Conservation (phyloP, 257 asterid species). For the Thymus quinquecostatus region DNA sequence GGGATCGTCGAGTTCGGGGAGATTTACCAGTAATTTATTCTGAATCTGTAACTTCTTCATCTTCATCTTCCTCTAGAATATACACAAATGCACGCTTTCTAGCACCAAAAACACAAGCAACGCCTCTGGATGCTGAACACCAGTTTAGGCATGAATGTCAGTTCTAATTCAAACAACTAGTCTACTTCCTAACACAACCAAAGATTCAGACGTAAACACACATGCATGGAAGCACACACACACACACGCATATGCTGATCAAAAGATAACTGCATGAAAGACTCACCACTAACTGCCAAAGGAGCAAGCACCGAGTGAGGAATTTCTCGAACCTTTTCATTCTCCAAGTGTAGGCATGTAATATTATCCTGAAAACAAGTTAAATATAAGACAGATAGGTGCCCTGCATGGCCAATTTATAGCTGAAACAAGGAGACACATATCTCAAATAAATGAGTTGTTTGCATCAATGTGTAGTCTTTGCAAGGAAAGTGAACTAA, state of each 20-base stretch:
- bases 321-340: slow-evolving; percentile 76
- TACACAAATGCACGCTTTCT: slow-evolving; percentile 89
- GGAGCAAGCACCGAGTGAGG: slow-evolving; percentile 84
- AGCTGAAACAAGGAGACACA: background rate
- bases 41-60: slow-evolving; percentile 65
- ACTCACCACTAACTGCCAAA: slow-evolving; percentile 92
- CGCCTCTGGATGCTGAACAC: slow-evolving; percentile 89
- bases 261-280: slow-evolving; percentile 19
- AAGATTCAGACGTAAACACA: background rate
- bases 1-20: background rate
- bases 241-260: too few species aligned
- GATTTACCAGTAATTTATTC: slow-evolving; percentile 43
- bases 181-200: background rate
- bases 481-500: slow-evolving; percentile 20
- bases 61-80: slow-evolving; percentile 96
- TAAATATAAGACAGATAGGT: slow-evolving; percentile 16
- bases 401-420: slow-evolving; percentile 13
- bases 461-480: slow-evolving; percentile 13
- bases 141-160: slow-evolving; percentile 25
- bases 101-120: slow-evolving; percentile 84
- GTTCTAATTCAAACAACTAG: slow-evolving; percentile 7
- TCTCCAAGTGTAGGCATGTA: slow-evolving; percentile 60
- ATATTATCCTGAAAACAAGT: slow-evolving; percentile 56
- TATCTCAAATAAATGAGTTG: background rate
- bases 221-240: too few species aligned